Evolutionary conservation across 495 filamentous ascomycete species (phyloP), one percentile per base, ranked within the genome.

Genomic region (Sporormia fimetaria): DNA sequence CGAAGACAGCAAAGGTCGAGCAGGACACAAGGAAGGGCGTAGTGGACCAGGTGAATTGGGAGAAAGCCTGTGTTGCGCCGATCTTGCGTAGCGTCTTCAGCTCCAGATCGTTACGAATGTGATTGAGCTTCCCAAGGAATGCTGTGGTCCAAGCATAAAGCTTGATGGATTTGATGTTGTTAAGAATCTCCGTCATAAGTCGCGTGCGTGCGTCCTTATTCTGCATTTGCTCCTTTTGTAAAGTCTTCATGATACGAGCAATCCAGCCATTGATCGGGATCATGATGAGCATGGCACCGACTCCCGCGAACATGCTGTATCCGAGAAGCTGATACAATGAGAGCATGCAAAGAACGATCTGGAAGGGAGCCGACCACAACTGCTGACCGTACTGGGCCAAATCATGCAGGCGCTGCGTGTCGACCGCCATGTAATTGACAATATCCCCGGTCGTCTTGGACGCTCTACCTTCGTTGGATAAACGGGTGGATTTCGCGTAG

Each of bases 161-260:
- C 63, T 99, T 96, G 66, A 96, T 96, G 58, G 83, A 88, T 67
- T 96, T 96, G 76, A 96, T 95, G 60, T 95, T 95, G 70, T 96
- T 96, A 55, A 96, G 65, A 45, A 99, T 96, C 65, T 99, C 92
- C 4, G 92, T 90, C 71, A 95, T 93, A 38, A 99, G 61, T 23
- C 88, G 69, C 18, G 90, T 94, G 46, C 92, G 76, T 6, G 87
- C 74, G 54, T 99, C 92, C 63, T 99, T 99, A 63, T 96, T 96
- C 67, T 88, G 93, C 92, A 99, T 99, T 64, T 99, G 92, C 42
- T 73, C 63, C 59, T 94, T 94, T 58, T 96, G 92, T 34, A 99
- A 65, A 16, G 67, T 85, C 64, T 95, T 96, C 86, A 94, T 93
- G 49, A 92, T 64, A 40, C 78, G 72, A 11, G 92, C 92, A 60